phyloP scores from a whole-genome alignment of 2,329 filamentous ascomycete species.

The Trichoderma sp. region DNA sequence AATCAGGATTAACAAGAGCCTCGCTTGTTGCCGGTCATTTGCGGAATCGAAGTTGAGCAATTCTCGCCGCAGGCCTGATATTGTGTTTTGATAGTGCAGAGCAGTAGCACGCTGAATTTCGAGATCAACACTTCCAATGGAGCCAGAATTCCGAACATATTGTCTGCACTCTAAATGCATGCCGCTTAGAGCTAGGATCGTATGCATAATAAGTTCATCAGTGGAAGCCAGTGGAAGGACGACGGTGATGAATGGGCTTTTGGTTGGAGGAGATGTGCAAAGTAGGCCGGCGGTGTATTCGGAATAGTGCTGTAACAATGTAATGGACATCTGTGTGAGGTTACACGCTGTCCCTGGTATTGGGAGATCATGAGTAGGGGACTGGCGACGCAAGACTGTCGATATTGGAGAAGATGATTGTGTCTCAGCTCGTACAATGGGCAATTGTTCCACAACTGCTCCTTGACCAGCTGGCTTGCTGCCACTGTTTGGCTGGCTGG shows the following conservation, averaged over 20 bases:
- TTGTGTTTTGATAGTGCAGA: background rate
- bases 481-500: background rate
- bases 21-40: background rate
- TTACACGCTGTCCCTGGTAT: background rate
- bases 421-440: background rate
- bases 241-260: background rate
- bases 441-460: background rate
- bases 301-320: background rate
- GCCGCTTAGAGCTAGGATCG: background rate
- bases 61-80: background rate
- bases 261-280: background rate
- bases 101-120: background rate
- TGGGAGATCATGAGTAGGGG: background rate
- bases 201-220: conserved; percentile 8
- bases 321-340: background rate
- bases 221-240: conserved; percentile 1
- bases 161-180: background rate
- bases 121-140: background rate
- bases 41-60: background rate
- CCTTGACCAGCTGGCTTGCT: background rate
- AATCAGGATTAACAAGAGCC: background rate
- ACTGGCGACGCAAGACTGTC: background rate
- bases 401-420: background rate
- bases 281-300: background rate
- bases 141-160: background rate